Conservation (phyloP, 228 moss, liverwort and hornwort species). For the Sphagnum fallax region DNA sequence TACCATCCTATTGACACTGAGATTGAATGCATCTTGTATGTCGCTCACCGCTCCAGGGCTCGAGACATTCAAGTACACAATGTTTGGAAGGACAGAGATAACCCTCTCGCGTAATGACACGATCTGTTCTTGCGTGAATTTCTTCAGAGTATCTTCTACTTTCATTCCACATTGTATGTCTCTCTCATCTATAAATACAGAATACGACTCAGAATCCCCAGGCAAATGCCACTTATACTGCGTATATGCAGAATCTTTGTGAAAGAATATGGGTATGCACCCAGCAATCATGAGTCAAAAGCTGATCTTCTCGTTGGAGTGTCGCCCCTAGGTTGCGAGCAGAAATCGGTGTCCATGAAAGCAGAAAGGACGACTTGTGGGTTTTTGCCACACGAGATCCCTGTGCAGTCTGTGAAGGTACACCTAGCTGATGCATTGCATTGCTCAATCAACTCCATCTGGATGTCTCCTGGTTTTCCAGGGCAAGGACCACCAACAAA, state of each 20-base stretch:
- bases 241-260: slow-evolving; percentile 50
- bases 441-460: slow-evolving; percentile 25
- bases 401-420: slow-evolving; percentile 38
- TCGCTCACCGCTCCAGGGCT: slow-evolving; percentile 7
- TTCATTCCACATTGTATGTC: slow-evolving; percentile 29
- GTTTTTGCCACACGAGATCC: slow-evolving; percentile 54
- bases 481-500: slow-evolving; percentile 44
- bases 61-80: slow-evolving; percentile 29
- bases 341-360: slow-evolving; percentile 49
- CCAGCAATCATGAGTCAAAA: slow-evolving; percentile 65
- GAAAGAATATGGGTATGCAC: slow-evolving; percentile 77
- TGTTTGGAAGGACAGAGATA: slow-evolving; percentile 45
- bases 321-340: slow-evolving; percentile 68
- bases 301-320: slow-evolving; percentile 69
- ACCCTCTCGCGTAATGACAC: slow-evolving; percentile 42
- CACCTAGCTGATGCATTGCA: slow-evolving; percentile 38
- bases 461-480: slow-evolving; percentile 19
- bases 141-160: slow-evolving; percentile 29
- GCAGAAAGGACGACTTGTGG: slow-evolving; percentile 44
- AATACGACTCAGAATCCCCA: slow-evolving; percentile 28
- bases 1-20: slow-evolving; percentile 32
- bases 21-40: slow-evolving; percentile 49
- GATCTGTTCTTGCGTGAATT: slow-evolving; percentile 20
- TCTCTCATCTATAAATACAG: slow-evolving; percentile 27
- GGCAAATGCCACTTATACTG: slow-evolving; percentile 72